These are phyloP conservation scores for Blastocystis sp. DNA, from an alignment of 352 stramenopile species.

Conservation along the genomic window DNA sequence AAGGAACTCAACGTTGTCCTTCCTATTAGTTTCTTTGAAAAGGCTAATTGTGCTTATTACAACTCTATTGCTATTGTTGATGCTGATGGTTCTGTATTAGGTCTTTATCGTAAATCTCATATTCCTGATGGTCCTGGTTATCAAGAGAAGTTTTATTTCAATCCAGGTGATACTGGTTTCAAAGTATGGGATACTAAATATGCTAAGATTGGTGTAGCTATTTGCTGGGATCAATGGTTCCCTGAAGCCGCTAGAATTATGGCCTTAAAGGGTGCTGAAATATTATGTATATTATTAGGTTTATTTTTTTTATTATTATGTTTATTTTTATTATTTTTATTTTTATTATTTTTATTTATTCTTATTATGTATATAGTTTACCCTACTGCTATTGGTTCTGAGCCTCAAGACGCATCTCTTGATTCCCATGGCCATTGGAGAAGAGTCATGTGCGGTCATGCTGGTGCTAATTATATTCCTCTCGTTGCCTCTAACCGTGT, in stretches of 20 bases:
- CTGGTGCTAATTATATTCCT: slow-evolving; percentile 60
- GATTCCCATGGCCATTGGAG: slow-evolving; percentile 67
- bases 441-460: slow-evolving; percentile 67
- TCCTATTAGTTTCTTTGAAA: slow-evolving; percentile 71
- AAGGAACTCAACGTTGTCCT: slow-evolving; percentile 68
- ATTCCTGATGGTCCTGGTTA: slow-evolving; percentile 67
- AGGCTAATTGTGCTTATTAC: slow-evolving; percentile 67
- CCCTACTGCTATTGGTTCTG: slow-evolving; percentile 45
- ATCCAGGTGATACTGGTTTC: slow-evolving; percentile 61
- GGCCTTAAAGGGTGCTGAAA: slow-evolving; percentile 62
- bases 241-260: slow-evolving; percentile 63
- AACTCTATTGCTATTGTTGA: slow-evolving; percentile 70
- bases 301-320: neutral
- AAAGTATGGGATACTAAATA: slow-evolving; percentile 67
- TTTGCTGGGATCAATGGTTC: slow-evolving; percentile 73
- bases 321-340: neutral
- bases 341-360: slow-evolving; percentile 4
- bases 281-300: slow-evolving; percentile 47
- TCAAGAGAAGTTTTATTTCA: slow-evolving; percentile 66
- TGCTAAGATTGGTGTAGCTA: slow-evolving; percentile 60
- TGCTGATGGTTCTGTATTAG: slow-evolving; percentile 59
- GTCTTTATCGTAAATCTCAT: slow-evolving; percentile 64
- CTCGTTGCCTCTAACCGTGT: slow-evolving; percentile 69
- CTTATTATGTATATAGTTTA: slow-evolving; percentile 43
- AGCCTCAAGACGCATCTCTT: slow-evolving; percentile 58